A percentile compares a stretch with the other conserved stretches of the same genome.
Conservation (phyloP, 2,329 filamentous ascomycete genomes). For the Cercospora sojina region DNA sequence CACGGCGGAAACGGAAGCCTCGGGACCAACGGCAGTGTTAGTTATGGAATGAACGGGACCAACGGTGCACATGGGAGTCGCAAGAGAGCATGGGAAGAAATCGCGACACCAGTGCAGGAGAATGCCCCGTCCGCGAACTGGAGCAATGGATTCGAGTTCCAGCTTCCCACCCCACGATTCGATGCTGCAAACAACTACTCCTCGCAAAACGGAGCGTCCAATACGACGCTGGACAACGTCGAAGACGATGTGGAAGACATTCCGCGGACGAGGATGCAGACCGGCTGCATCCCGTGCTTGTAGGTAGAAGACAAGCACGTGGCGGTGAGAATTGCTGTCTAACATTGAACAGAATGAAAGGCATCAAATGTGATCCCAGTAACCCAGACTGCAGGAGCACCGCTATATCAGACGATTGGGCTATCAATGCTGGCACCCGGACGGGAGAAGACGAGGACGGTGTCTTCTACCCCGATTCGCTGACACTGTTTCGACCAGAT, state of each 20-base stretch:
- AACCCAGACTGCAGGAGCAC: constrained; percentile 30
- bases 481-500: constrained; percentile 30
- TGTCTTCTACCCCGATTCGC: constrained; percentile 14
- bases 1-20: not conserved
- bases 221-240: constrained; percentile 2
- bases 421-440: constrained; percentile 27
- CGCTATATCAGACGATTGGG: constrained; percentile 36
- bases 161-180: constrained; percentile 5
- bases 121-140: constrained; percentile 4
- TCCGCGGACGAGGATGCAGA: constrained; percentile 32
- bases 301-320: constrained; percentile 21
- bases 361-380: constrained; percentile 32
- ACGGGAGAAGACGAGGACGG: constrained; percentile 21
- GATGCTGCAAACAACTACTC: constrained; percentile 16
- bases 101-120: constrained; percentile 18
- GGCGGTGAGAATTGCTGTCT: not conserved
- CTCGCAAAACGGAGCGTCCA: constrained; percentile 17
- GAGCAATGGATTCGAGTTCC: constrained; percentile 15
- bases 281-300: constrained; percentile 38
- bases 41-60: constrained; percentile 17
- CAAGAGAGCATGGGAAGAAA: constrained; percentile 27
- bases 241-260: constrained; percentile 25
- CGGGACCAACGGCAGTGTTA: not conserved
- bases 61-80: constrained; percentile 1
- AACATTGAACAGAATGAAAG: constrained; percentile 28